Base-by-base conservation (phyloP, 495 filamentous ascomycete species). In the Hyaloscypha bicolor region DNA sequence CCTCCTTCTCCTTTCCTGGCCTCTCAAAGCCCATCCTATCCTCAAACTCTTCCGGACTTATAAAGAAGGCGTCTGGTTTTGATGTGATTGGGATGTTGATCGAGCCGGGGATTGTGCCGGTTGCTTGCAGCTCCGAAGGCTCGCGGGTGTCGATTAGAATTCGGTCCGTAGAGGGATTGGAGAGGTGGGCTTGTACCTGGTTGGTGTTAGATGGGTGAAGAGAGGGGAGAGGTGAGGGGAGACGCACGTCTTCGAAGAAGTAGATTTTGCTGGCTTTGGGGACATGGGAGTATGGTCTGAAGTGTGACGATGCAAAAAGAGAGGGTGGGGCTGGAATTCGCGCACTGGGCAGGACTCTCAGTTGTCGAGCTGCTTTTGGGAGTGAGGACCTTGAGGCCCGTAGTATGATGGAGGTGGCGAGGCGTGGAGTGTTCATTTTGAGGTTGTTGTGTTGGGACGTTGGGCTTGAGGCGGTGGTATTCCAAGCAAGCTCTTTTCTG, bases 71-170 rank as follows among this genome's bases (percentile, higher is more conserved):
- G 72, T 97, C 93, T 0, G 93, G 90, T 57, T 88, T 82, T 0
- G 88, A 89, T 0, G 81, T 84, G 52, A 99, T 80, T 37, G 95
- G 94, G 64, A 99, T 86, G 80, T 89, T 91, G 60, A 92, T 75
- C 0, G 93, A 90, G 29, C 83, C 82, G 1, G 95, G 94, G 76
- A 99, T 97, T 29, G 83, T 83, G 42, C 93, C 93, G 0, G 87
- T 87, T 5, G 77, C 68, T 37, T 67, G 60, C 39, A 93, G 86
- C 78, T 99, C 95, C 69, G 79, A 70, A 55, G 94, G 93, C 79
- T 97, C 94, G 77, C 95, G 94, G 70, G 92, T 86, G 81, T 99
- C 76, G 69, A 82, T 80, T 33, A 81, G 66, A 61, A 81, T 75
- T 35, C 65, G 62, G 57, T 75, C 64, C 22, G 71, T 19, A n/a